Base-by-base conservation (phyloP, 768 basidiomycete species). In the Terana coerulea region DNA sequence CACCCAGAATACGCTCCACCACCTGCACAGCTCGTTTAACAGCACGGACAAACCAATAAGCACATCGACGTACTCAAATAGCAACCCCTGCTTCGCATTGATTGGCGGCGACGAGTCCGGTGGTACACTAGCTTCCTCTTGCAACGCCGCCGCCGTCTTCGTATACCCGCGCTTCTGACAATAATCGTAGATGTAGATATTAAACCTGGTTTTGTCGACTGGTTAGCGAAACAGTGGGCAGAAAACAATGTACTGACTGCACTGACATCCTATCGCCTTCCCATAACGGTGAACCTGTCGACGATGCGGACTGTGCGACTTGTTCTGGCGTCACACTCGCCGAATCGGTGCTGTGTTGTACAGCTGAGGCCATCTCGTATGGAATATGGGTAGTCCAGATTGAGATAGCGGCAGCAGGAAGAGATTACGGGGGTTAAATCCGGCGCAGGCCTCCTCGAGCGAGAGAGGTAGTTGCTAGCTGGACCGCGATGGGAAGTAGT, bases 1-100 rank as follows among this genome's bases (percentile, higher is more conserved):
- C 0, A 89, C 83, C 89, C 89, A 91, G 61, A 91, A 91, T 21
- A 91, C 89, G 58, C 82, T 86, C 89, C 89, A 91, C 89, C 89
- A 91, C 64, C 88, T 90, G 58, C 34, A 31, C n/a, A n/a, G n/a
- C n/a, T n/a, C n/a, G n/a, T n/a, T n/a, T n/a, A n/a, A n/a, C n/a
- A n/a, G n/a, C n/a, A n/a, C n/a, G n/a, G n/a, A n/a, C n/a, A n/a
- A n/a, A n/a, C n/a, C n/a, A n/a, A n/a, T n/a, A n/a, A n/a, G n/a
- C n/a, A n/a, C n/a, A n/a, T n/a, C n/a, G 33, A 74, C 86, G 45
- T 61, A 89, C 87, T 91, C 89, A 71, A 89, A 91, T 35, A 91
- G 73, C 55, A 91, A 75, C 47, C 89, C 89, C 66, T 91, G 88
- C 51, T 80, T 80, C 19, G 89, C 89, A 63, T 91, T 83, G 67